Conservation (phyloP, 2,329 filamentous ascomycete genomes). For the Camillea tinctor region DNA sequence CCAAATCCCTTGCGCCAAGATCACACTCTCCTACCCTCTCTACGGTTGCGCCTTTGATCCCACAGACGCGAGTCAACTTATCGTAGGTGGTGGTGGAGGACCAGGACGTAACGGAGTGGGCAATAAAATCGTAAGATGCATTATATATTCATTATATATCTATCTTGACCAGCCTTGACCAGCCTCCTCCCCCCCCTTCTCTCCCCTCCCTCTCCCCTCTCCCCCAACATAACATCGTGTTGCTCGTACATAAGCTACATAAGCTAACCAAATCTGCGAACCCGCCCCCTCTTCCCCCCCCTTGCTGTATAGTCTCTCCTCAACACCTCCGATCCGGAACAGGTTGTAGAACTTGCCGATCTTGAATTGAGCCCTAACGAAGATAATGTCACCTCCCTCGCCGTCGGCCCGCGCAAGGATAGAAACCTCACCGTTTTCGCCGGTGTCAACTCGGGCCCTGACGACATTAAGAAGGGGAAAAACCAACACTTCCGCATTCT, state of each 20-base stretch:
- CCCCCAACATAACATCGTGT: too few species aligned
- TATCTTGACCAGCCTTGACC: neutral
- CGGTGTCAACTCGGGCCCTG: slow-evolving; percentile 79
- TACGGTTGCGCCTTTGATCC: slow-evolving; percentile 89
- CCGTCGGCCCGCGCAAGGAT: slow-evolving; percentile 60
- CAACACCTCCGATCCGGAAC: slow-evolving; percentile 64
- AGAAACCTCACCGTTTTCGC: slow-evolving; percentile 63
- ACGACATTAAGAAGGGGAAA: slow-evolving; percentile 69
- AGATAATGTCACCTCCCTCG: slow-evolving; percentile 84
- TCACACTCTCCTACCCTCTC: slow-evolving; percentile 76
- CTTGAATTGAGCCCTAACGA: slow-evolving; percentile 79
- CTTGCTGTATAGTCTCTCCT: slow-evolving; percentile 60
- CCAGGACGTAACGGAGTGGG: slow-evolving; percentile 76
- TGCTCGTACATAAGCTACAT: too few species aligned
- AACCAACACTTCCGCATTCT: slow-evolving; percentile 86
- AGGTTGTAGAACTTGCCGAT: slow-evolving; percentile 65
- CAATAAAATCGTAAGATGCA: slow-evolving; percentile 72
- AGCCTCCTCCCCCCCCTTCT: neutral
- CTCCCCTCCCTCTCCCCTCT: too few species aligned
- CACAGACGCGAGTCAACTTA: slow-evolving; percentile 68
- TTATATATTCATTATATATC: too few species aligned
- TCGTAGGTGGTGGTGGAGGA: slow-evolving; percentile 87
- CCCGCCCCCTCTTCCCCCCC: neutral
- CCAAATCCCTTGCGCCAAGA: slow-evolving; percentile 52
- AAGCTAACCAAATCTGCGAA: slow-evolving; percentile 15